Conservation (phyloP, 768 basidiomycete genomes). For the Neoboletus magnificus region DNA sequence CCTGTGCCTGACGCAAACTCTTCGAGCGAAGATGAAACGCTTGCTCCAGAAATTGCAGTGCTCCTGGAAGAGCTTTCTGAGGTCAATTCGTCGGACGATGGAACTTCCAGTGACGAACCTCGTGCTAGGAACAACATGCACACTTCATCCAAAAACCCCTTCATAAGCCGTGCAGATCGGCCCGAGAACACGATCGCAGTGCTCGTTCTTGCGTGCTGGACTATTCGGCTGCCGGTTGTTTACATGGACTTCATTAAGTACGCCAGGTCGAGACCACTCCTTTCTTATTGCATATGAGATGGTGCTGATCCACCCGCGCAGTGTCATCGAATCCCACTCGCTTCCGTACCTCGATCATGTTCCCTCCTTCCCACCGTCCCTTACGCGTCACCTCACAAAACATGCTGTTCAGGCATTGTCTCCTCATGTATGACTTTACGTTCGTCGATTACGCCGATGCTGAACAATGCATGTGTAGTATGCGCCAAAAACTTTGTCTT, state of each 20-base stretch:
- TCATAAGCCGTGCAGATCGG: constrained; percentile 33
- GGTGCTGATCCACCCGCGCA: constrained; percentile 29
- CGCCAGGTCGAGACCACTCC: constrained; percentile 19
- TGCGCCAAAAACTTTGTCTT: constrained; percentile 51
- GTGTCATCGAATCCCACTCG: constrained; percentile 69
- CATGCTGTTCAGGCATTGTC: constrained; percentile 63
- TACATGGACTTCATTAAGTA: constrained; percentile 75
- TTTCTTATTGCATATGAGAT: background rate
- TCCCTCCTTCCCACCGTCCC: constrained; percentile 54
- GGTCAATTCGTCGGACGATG: constrained; percentile 31
- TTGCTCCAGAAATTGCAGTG: constrained; percentile 36
- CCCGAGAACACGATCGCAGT: constrained; percentile 59
- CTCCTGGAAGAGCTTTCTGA: constrained; percentile 41
- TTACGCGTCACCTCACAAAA: constrained; percentile 72
- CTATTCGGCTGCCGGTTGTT: constrained; percentile 69
- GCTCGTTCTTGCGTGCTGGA: constrained; percentile 76
- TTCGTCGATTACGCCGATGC: constrained; percentile 3
- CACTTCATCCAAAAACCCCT: constrained; percentile 10
- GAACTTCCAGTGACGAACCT: constrained; percentile 15
- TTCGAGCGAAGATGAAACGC: constrained; percentile 23
- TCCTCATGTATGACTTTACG: constrained; percentile 49
- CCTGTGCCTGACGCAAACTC: constrained; percentile 7
- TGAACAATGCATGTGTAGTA: constrained; percentile 42
- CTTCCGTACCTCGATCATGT: constrained; percentile 80
- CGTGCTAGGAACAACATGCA: constrained; percentile 3